Evolutionary conservation across 345 rosid genomes (phyloP).

Genomic region (Eucalyptus pauciflora): DNA sequence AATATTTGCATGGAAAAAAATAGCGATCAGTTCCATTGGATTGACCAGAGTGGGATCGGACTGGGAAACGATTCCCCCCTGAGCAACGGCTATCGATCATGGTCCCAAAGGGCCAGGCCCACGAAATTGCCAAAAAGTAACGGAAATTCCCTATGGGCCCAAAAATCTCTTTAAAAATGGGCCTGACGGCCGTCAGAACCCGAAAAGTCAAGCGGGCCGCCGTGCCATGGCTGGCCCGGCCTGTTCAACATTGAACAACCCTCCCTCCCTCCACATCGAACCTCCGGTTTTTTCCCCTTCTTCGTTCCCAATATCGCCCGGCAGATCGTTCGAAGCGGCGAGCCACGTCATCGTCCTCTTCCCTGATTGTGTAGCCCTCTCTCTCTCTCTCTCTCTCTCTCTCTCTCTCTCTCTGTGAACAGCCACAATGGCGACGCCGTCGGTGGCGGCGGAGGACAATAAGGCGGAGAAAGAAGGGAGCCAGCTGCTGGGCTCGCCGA

Average conservation of each 20-base stretch:
- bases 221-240: neutral
- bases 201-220: neutral
- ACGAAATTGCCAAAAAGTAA: neutral
- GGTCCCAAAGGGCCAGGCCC: neutral
- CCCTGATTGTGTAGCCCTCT: neutral
- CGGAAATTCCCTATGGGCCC: neutral
- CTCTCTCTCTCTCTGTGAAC: no score
- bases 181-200: neutral
- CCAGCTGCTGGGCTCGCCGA: slow-evolving; percentile 53
- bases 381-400: neutral
- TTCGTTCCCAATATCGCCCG: neutral
- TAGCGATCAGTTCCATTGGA: no score
- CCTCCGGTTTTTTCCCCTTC: neutral
- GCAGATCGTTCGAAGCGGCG: neutral
- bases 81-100: neutral
- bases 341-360: neutral
- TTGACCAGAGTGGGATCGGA: no score
- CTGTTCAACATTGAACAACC: neutral
- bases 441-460: slow-evolving; percentile 6
- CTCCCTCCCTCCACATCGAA: neutral
- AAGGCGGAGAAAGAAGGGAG: slow-evolving; percentile 29
- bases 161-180: neutral
- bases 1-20: no score
- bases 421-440: neutral
- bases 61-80: rapidly evolving